phyloP scores from a whole-genome alignment of 2,329 filamentous ascomycete genomes.

The Dichotomopilus funicola region DNA sequence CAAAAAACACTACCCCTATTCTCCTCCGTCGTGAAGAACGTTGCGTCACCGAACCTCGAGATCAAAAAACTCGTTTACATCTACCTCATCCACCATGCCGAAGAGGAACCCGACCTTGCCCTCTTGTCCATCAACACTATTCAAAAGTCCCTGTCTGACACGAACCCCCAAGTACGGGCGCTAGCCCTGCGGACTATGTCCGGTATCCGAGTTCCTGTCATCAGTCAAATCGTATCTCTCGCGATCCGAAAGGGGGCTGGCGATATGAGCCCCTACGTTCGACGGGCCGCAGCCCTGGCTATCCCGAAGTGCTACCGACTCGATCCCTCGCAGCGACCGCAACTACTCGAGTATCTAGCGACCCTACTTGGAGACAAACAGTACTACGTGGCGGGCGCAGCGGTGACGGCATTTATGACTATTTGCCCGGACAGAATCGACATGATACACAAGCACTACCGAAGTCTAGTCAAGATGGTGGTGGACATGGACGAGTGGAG shows the following conservation, averaged over 20 bases:
- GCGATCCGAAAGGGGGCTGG: constrained; percentile 90
- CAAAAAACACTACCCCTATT: constrained; percentile 89
- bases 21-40: constrained; percentile 97
- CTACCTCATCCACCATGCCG: constrained; percentile 93
- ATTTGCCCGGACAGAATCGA: constrained; percentile 84
- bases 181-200: constrained; percentile 96
- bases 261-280: constrained; percentile 91
- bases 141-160: constrained; percentile 91
- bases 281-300: constrained; percentile 85
- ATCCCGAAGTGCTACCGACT: constrained; percentile 94
- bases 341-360: constrained; percentile 75
- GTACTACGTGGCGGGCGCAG: constrained; percentile 93
- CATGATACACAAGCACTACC: constrained; percentile 85
- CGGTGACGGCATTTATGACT: constrained; percentile 81
- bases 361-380: constrained; percentile 81
- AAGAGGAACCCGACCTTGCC: constrained; percentile 90
- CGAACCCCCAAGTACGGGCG: constrained; percentile 82
- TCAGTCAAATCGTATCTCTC: constrained; percentile 92
- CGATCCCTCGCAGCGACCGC: constrained; percentile 77
- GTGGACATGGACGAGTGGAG: constrained; percentile 99
- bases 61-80: constrained; percentile 99
- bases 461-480: constrained; percentile 75
- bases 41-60: constrained; percentile 86
- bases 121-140: constrained; percentile 98
- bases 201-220: constrained; percentile 91